Base-by-base conservation (phyloP, 352 stramenopile species). In the Pythium phragmitis region DNA sequence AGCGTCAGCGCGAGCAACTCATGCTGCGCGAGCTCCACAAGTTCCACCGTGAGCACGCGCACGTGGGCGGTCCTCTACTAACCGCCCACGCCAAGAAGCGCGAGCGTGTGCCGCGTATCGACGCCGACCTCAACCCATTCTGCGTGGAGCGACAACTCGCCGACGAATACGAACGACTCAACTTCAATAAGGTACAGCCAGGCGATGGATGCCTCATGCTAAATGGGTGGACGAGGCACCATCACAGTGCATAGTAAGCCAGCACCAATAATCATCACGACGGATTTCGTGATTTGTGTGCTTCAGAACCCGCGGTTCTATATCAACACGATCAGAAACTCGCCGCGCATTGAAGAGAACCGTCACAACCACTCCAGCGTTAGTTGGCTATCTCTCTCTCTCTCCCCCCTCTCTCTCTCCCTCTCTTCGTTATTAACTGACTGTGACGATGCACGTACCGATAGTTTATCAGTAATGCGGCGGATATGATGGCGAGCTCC, bases 291-390 rank as follows among this genome's bases (percentile, higher is more conserved):
- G 30, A 4, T 56, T 26, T 34, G 23, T 30, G 33, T 19, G 14
- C 3, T 6, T 53, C 34, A 91, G 82, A 93, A 93, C 57, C 82
- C 82, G 59, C 77, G 80, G 12, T 89, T 90, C 68, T 93, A 90
- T 54, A 77, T 71, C 48, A 62, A 75, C 50, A 79, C 76, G 16
- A 68, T 90, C 56, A 73, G 76, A 19, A 77, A 78, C 45, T 77
- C 76, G 23, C 57, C 72, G 8, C 69, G 73, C 0, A 36, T 80
- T 0, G 69, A 74, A 26, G 76, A 85, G 59, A 92, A 91, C 47
- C 82, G 76, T 21, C 82, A 72, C 49, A 94, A 91, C 53, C 74
- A 94, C 72, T 91, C 81, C 14, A 91, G 80, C 56, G 82, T 91
- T 79, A 52, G 70, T 28, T 21, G 49, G 13, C 17, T 28, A 9